Conservation (phyloP, 805 yeast genomes). For the Candida ulmi region DNA sequence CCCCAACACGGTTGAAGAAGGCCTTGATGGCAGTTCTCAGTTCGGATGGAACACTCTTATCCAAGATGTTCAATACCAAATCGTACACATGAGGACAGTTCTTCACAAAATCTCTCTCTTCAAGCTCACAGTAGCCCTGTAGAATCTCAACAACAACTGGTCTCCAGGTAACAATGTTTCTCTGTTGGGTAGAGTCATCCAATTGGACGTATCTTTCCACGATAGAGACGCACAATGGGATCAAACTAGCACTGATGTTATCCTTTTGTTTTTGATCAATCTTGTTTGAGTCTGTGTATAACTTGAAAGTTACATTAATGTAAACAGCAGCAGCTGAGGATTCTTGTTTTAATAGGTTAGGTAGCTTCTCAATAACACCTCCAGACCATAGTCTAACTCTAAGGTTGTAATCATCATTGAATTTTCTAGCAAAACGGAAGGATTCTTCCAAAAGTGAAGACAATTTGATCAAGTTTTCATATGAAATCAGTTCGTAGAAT, state of each 20-base stretch:
- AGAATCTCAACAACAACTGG: conserved; percentile 88
- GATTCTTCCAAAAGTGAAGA: conserved; percentile 59
- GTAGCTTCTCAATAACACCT: conserved; percentile 87
- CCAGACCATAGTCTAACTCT: conserved; percentile 88
- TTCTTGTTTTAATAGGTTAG: conserved; percentile 89
- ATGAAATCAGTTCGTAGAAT: conserved; percentile 68
- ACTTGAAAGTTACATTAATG: conserved; percentile 70
- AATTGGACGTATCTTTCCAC: conserved; percentile 64
- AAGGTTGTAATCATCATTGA: conserved; percentile 84
- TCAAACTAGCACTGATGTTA: conserved; percentile 44
- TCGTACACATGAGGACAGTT: conserved; percentile 58
- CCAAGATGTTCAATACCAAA: conserved; percentile 52
- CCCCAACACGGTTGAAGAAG: conserved; percentile 54
- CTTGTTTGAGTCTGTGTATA: conserved; percentile 64
- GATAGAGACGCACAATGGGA: conserved; percentile 68
- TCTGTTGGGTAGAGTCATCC: conserved; percentile 69
- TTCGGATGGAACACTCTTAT: conserved; percentile 56
- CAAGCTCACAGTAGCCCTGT: conserved; percentile 76
- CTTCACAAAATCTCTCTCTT: conserved; percentile 59
- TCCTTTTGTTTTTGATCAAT: conserved; percentile 40
- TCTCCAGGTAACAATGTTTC: conserved; percentile 80
- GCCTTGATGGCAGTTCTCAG: conserved; percentile 54
- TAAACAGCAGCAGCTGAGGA: conserved; percentile 84
- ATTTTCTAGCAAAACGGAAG: conserved; percentile 76
- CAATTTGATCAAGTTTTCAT: conserved; percentile 52